Evolutionary conservation across 441 rosid genomes (phyloP).

Genomic region (Populus tomentosa): DNA sequence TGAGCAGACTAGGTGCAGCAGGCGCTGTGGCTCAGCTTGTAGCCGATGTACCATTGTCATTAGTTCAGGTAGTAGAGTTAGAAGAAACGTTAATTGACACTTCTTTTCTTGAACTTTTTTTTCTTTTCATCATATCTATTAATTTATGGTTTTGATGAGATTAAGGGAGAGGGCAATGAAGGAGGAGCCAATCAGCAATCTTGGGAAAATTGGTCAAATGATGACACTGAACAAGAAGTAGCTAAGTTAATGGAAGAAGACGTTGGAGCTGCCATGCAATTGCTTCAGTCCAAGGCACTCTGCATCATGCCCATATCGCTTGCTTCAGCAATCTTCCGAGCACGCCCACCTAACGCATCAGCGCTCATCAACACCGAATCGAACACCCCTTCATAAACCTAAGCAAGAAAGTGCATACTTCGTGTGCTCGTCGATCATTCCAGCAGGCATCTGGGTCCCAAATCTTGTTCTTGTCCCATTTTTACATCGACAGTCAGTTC

Average conservation of each 20-base stretch:
- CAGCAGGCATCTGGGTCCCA: slow-evolving; percentile 19
- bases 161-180: slow-evolving; percentile 65
- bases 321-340: slow-evolving; percentile 76
- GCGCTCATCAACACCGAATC: slow-evolving; percentile 68
- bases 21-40: slow-evolving; percentile 98
- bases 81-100: neutral
- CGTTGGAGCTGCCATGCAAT: slow-evolving; percentile 92
- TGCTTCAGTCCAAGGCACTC: slow-evolving; percentile 93
- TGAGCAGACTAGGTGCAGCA: slow-evolving; percentile 97
- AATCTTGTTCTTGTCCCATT: slow-evolving; percentile 1
- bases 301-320: slow-evolving; percentile 97
- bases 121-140: slow-evolving; percentile 1
- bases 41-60: slow-evolving; percentile 77
- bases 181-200: slow-evolving; percentile 65
- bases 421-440: neutral
- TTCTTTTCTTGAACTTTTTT: neutral
- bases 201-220: slow-evolving; percentile 96
- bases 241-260: slow-evolving; percentile 98
- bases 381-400: slow-evolving; percentile 48
- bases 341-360: slow-evolving; percentile 68
- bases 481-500: neutral
- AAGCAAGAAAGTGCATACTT: neutral
- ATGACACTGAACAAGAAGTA: slow-evolving; percentile 85
- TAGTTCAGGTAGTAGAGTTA: slow-evolving; percentile 60
- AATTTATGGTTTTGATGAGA: slow-evolving; percentile 7